Evolutionary conservation across 441 rosid genomes (phyloP), one percentile per base, ranked within the genome.

Genomic region (Macaranga tanarius): DNA sequence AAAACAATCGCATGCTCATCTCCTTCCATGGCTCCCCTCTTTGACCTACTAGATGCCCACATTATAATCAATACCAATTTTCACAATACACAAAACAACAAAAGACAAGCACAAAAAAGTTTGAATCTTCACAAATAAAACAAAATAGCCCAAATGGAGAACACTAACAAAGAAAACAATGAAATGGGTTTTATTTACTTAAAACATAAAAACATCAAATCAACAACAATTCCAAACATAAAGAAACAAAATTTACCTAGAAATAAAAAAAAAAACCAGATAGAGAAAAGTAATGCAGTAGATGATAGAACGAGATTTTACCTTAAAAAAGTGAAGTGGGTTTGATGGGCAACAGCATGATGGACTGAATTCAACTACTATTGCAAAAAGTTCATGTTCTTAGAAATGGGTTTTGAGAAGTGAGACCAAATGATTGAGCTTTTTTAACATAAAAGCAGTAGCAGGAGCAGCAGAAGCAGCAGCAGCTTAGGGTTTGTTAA

Each of bases 1-100:
- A 96, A 73, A 42, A 86, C 81, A 79, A 88, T 75, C 79, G 81
- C 82, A 72, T 79, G 86, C 73, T 87, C 91, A 64, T 89, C 89
- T 80, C 91, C 90, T 82, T 87, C 97, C 99, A 96, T 96, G 85
- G 86, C 86, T 79, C 75, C 77, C 69, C 44, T 57, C 44, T 62
- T 55, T 61, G 62, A 47, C 65, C 81, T 59, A 19, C 28, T 51
- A 67, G 34, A 51, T 20, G 15, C 23, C 19, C 44, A 64, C 69
- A 65, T 34, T 34, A 64, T 7, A 57, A 69, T 31, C 67, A 69
- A 57, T 19, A 19, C 66, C 74, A 69, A 40, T 58, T 76, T 10
- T 34, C 34, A 38, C 25, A 25, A 61, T 6, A 54, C 22, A n/a
- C 0, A 19, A 17, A 9, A 5, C 1, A 17, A 17, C 56, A 52